Conservation (phyloP, 257 asterid genomes). For the Lycium ferocissimum region DNA sequence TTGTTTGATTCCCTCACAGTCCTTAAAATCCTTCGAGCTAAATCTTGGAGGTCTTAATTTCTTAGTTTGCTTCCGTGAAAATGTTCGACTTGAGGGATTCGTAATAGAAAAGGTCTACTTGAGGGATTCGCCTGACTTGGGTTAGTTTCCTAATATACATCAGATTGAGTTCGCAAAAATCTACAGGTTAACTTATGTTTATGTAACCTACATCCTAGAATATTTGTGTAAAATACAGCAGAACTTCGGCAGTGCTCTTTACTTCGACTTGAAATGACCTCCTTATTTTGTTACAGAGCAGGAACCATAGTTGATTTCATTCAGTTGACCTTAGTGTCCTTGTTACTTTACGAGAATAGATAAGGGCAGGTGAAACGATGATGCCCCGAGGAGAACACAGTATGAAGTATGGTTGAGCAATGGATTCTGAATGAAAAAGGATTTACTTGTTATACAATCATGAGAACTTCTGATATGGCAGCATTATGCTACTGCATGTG, state of each 20-base stretch:
- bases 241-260: background rate
- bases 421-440: constrained; percentile 22
- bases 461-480: constrained; percentile 11
- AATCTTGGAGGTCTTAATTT: constrained; percentile 7
- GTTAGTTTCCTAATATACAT: background rate
- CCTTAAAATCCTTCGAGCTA: constrained; percentile 10
- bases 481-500: constrained; percentile 15
- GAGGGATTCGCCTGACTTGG: background rate
- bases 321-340: constrained; percentile 16
- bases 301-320: constrained; percentile 14
- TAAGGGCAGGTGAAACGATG: background rate
- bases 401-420: constrained; percentile 10
- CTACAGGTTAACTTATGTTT: background rate
- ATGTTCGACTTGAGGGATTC: background rate
- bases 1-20: background rate
- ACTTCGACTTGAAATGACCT: constrained; percentile 10
- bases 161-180: background rate
- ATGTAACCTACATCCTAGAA: background rate
- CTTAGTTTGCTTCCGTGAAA: background rate
- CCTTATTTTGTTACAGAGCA: background rate
- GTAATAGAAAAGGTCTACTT: background rate
- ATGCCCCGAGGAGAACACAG: background rate
- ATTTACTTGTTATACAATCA: background rate
- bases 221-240: background rate
- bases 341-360: background rate